phyloP scores from a whole-genome alignment of 2,329 filamentous ascomycete genomes.

The Magnaporthiopsis poae region DNA sequence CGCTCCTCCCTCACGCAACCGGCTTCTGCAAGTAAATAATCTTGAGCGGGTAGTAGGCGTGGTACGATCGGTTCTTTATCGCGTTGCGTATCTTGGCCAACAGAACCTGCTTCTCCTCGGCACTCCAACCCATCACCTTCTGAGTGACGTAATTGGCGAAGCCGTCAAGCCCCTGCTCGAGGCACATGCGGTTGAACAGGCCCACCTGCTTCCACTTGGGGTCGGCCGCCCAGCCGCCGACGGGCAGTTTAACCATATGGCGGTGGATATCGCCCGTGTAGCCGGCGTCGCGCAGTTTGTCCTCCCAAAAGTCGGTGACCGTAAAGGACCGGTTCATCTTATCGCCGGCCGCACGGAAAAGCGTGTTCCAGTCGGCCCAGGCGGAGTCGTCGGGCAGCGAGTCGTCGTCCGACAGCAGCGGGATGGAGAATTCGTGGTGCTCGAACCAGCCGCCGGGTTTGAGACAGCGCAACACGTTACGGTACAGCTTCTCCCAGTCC shows the following conservation, averaged over 20 bases:
- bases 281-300: conserved; percentile 8
- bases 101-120: conserved; percentile 9
- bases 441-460: conserved; percentile 34
- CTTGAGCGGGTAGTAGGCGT: conserved; percentile 9
- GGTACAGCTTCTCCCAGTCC: conserved; percentile 42
- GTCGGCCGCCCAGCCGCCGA: conserved; percentile 12
- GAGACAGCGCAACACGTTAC: conserved; percentile 24
- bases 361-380: conserved; percentile 7
- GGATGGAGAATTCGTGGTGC: conserved; percentile 12
- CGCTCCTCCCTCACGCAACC: background rate
- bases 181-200: conserved; percentile 9
- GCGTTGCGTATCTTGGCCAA: conserved; percentile 10
- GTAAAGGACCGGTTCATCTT: conserved; percentile 9
- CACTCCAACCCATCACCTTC: conserved; percentile 11
- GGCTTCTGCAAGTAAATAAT: background rate
- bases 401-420: conserved; percentile 17
- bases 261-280: conserved; percentile 9
- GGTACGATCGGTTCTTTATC: conserved; percentile 8
- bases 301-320: conserved; percentile 9
- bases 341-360: conserved; percentile 9
- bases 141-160: conserved; percentile 11
- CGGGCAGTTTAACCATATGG: conserved; percentile 9
- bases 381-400: conserved; percentile 9
- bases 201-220: conserved; percentile 12
- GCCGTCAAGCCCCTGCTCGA: conserved; percentile 14